Conservation (phyloP, 768 basidiomycete genomes). For the Xerocomellus chrysenteron region DNA sequence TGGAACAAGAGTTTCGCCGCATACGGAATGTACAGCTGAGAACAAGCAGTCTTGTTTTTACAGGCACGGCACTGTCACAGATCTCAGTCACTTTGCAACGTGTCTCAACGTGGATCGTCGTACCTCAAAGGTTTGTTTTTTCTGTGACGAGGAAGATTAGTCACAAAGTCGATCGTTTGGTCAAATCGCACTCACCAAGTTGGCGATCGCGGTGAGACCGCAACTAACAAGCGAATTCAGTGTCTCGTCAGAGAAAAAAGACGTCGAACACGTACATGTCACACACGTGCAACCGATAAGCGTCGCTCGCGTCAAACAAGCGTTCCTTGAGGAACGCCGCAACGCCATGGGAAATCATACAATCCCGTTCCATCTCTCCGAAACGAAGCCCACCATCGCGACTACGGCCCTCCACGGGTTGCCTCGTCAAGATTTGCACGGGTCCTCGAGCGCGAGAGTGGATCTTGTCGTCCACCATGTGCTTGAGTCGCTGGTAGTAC, state of each 20-base stretch:
- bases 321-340: conserved; percentile 98
- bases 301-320: conserved; percentile 89
- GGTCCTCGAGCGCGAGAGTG: conserved; percentile 97
- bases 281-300: conserved; percentile 92
- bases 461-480: conserved; percentile 99
- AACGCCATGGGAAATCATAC: conserved; percentile 99
- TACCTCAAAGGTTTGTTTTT: conserved; percentile 97
- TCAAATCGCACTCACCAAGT: conserved; percentile 60
- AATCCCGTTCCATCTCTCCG: conserved; percentile 99
- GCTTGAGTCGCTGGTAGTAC: conserved; percentile 98
- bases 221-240: conserved; percentile 52
- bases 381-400: conserved; percentile 98
- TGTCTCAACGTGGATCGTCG: conserved; percentile 4
- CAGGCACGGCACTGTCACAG: conserved; percentile 66
- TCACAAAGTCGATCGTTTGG: conserved; percentile 1
- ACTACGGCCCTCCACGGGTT: conserved; percentile 98
- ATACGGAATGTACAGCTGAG: conserved; percentile 88
- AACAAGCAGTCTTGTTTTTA: conserved; percentile 77
- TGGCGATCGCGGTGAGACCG: conserved; percentile 95
- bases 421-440: conserved; percentile 94
- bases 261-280: conserved; percentile 71
- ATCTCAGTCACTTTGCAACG: conserved; percentile 3
- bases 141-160: conserved; percentile 40
- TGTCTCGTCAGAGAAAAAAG: background rate
- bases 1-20: conserved; percentile 97